Conservation (phyloP, 768 basidiomycete species). For the Phallus indusiatus region DNA sequence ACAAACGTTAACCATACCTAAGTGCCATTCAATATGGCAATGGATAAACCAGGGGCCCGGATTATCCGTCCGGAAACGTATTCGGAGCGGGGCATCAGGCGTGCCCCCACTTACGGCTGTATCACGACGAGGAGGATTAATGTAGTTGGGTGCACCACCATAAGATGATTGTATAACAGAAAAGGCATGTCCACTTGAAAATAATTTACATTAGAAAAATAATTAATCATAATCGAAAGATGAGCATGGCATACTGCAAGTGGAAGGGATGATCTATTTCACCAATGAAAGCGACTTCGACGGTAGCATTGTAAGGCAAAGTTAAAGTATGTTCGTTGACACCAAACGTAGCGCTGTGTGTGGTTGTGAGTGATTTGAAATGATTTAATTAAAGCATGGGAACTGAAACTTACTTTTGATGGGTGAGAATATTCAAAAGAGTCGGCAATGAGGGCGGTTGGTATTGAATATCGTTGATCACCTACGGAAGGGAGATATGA, state of each 20-base stretch:
- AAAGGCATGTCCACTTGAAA: conserved; percentile 18
- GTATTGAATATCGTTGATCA: background rate
- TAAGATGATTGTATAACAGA: conserved; percentile 28
- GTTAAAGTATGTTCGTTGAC: conserved; percentile 5
- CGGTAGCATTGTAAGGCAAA: background rate
- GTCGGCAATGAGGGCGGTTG: background rate
- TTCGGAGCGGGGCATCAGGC: conserved; percentile 30
- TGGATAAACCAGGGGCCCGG: conserved; percentile 33
- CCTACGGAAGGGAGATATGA: background rate
- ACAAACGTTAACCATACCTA: no score
- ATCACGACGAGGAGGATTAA: conserved; percentile 21
- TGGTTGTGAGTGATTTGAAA: background rate
- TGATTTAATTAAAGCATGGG: background rate
- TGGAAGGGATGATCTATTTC: background rate
- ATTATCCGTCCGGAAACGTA: conserved; percentile 44
- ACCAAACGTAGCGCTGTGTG: background rate
- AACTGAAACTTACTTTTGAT: background rate
- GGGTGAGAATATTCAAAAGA: background rate
- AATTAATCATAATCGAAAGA: no score
- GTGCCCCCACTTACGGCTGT: conserved; percentile 15
- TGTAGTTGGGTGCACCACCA: conserved; percentile 24
- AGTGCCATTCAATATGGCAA: background rate
- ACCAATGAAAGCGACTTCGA: conserved; percentile 7
- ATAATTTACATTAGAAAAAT: background rate
- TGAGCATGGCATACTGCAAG: conserved; percentile 2